phyloP scores from a whole-genome alignment of 1,139 yeast genomes.

The Saccharomyces hybrid region DNA sequence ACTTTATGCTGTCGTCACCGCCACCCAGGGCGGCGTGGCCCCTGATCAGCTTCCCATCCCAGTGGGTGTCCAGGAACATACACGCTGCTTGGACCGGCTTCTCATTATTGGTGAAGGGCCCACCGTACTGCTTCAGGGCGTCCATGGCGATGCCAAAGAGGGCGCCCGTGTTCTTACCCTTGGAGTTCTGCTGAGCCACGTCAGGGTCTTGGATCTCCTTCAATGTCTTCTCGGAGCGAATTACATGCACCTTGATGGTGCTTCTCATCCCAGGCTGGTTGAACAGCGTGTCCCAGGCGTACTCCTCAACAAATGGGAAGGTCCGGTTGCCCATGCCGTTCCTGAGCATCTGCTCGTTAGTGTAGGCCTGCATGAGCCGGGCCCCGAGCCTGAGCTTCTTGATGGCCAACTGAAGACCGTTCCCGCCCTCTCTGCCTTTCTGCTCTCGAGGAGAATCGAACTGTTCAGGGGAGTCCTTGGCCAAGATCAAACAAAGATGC shows the following conservation, averaged over 20 bases:
- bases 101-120: slow-evolving; percentile 43
- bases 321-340: slow-evolving; percentile 75
- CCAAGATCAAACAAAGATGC: slow-evolving; percentile 71
- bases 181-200: slow-evolving; percentile 76
- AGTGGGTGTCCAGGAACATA: slow-evolving; percentile 74
- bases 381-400: slow-evolving; percentile 77
- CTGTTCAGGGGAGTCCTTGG: slow-evolving; percentile 61
- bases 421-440: slow-evolving; percentile 50
- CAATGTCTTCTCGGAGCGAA: slow-evolving; percentile 58
- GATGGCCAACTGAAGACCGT: slow-evolving; percentile 68
- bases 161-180: slow-evolving; percentile 68
- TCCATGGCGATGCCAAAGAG: slow-evolving; percentile 74
- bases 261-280: slow-evolving; percentile 39
- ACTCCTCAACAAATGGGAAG: slow-evolving; percentile 73
- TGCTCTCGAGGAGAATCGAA: slow-evolving; percentile 65
- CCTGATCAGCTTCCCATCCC: slow-evolving; percentile 61
- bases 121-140: slow-evolving; percentile 50
- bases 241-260: slow-evolving; percentile 70
- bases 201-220: slow-evolving; percentile 71
- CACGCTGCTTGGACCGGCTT: slow-evolving; percentile 77
- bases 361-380: slow-evolving; percentile 86
- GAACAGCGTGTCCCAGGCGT: slow-evolving; percentile 43
- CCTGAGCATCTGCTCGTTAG: slow-evolving; percentile 82
- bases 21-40: slow-evolving; percentile 97
- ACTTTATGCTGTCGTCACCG: slow-evolving; percentile 56